Conservation (phyloP, 345 rosid genomes). For the Kernera saxatilis region DNA sequence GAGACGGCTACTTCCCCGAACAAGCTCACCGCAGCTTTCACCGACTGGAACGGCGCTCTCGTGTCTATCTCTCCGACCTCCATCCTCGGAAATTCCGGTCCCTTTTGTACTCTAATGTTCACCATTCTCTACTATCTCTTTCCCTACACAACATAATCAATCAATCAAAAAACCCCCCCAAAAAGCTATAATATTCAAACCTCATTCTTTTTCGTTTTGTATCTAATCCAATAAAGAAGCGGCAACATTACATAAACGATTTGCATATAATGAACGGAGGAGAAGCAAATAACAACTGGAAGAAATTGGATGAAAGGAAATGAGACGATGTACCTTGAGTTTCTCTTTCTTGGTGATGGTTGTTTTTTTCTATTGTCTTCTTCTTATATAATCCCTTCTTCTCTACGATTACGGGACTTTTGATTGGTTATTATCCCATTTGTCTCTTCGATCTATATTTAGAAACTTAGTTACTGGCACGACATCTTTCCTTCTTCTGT, state of each 20-base stretch:
- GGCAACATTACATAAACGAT: background rate
- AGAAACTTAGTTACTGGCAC: conserved; percentile 33
- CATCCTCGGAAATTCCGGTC: conserved; percentile 47
- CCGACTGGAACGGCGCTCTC: conserved; percentile 85
- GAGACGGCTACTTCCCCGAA: conserved; percentile 67
- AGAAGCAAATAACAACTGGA: background rate
- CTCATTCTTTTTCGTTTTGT: background rate
- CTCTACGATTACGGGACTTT: conserved; percentile 23
- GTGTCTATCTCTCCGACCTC: conserved; percentile 98
- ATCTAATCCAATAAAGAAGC: background rate
- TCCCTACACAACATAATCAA: background rate
- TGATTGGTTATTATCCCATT: conserved; percentile 24
- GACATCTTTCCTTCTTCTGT: conserved; percentile 21
- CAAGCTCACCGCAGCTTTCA: conserved; percentile 84
- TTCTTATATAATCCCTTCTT: conserved; percentile 18
- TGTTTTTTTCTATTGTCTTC: background rate
- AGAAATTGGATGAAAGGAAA: background rate
- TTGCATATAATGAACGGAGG: background rate
- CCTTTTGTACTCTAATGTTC: conserved; percentile 36
- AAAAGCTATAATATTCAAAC: too few relatives aligned
- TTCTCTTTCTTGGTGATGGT: conserved; percentile 8
- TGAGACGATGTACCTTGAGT: conserved; percentile 9
- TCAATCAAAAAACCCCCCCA: background rate
- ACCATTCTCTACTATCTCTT: conserved; percentile 37
- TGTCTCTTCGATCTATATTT: conserved; percentile 23